Evolutionary conservation across 225 moss, liverwort and hornwort species (phyloP), one percentile per base, ranked within the genome.

Genomic region (Marchantia polymorpha): DNA sequence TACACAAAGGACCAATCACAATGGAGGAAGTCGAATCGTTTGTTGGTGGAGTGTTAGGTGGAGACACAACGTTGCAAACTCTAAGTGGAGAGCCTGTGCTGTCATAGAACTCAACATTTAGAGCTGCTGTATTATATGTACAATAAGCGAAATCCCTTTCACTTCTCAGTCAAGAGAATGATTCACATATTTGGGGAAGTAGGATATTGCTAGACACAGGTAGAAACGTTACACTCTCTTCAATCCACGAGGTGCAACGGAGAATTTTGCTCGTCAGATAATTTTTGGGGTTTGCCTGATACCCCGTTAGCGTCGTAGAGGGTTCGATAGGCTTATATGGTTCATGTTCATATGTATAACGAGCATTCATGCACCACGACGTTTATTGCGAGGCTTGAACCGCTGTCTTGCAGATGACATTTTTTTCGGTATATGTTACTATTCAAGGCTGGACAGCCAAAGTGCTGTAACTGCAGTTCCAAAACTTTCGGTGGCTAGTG

Each of bases 1-100:
- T 92, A 54, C 88, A 83, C 47, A 85, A 76, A 81, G 90, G 87
- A 63, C 81, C 82, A 26, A 75, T 89, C 17, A 91, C 89, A 64
- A 73, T 92, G 2, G 91, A 96, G 70, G 83, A 85, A 56, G 90
- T 88, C 27, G 96, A 96, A 81, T 84, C 84, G 67, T 96, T 92
- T 84, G 92, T 94, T 30, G 77, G 83, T 8, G 86, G 81, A 74
- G 92, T 90, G 30, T 77, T 96, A 64, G 86, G 89, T 53, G 96
- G 96, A 51, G 96, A 94, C 75, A 77, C 90, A 26, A 89, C 84
- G 31, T 91, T 96, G 59, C 87, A 89, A 79, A 82, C 85, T 61
- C 72, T 91, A 12, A 83, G 81, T 75, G 76, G 86, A 70, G 85
- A 87, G 31, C 91, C 89, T 23, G 83, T 83, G 61, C 81, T 93